A percentile compares a stretch with the other conserved stretches of the same genome.
Conservation (phyloP, 1,139 yeast genomes). For the Meyerozyma athensensis region DNA sequence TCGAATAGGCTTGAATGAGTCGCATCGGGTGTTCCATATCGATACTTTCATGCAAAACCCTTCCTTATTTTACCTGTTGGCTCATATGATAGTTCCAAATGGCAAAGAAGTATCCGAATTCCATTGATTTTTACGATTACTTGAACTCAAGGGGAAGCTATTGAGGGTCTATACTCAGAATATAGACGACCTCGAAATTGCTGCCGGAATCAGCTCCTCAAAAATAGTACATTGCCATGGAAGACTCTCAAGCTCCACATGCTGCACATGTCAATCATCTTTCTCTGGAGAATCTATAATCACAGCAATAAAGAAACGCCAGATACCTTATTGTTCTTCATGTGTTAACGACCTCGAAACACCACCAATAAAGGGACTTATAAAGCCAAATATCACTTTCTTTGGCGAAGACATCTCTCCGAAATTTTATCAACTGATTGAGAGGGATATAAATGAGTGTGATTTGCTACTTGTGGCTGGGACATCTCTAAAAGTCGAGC, state of each 20-base stretch:
- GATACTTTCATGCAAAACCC: conserved; percentile 75
- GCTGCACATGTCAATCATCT: conserved; percentile 69
- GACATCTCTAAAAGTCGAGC: conserved; percentile 91
- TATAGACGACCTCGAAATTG: conserved; percentile 84
- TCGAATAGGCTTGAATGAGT: conserved; percentile 70
- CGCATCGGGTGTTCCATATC: conserved; percentile 90
- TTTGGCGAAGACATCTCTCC: conserved; percentile 84
- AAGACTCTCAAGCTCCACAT: conserved; percentile 86
- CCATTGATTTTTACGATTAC: conserved; percentile 72
- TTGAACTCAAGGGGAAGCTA: conserved; percentile 75
- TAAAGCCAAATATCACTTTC: conserved; percentile 94
- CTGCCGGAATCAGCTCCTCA: conserved; percentile 69
- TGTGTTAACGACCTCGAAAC: conserved; percentile 29
- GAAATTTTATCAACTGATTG: conserved; percentile 14
- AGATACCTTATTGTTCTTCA: conserved; percentile 68
- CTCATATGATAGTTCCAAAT: conserved; percentile 84
- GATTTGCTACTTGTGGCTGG: conserved; percentile 87
- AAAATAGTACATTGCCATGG: conserved; percentile 93
- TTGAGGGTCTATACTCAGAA: conserved; percentile 91
- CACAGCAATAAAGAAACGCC: conserved; percentile 53
- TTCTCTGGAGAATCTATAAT: conserved; percentile 67
- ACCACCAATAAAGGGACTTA: conserved; percentile 33
- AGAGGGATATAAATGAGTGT: conserved; percentile 34
- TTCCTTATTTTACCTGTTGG: conserved; percentile 76
- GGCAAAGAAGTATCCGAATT: conserved; percentile 70